phyloP scores from a whole-genome alignment of 352 stramenopile genomes.

The Pythium pyrilobum region DNA sequence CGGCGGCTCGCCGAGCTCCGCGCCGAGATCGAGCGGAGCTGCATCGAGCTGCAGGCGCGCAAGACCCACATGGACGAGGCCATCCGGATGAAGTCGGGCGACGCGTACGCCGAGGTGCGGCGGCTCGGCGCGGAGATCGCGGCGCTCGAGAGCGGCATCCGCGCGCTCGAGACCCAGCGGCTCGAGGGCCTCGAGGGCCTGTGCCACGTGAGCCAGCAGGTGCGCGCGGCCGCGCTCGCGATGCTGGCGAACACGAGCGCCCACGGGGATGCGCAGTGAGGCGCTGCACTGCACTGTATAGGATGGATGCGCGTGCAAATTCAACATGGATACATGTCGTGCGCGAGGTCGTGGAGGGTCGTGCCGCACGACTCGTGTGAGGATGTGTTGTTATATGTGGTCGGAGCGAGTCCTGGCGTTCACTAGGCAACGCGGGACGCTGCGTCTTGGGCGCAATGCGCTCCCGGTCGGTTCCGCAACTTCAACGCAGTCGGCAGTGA shows the following conservation, averaged over 20 bases:
- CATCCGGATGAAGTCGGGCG: slow-evolving; percentile 46
- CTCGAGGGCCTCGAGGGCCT: slow-evolving; percentile 41
- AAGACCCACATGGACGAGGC: slow-evolving; percentile 54
- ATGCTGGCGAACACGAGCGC: slow-evolving; percentile 17
- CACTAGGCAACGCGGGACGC: too few species aligned
- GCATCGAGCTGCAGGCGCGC: slow-evolving; percentile 24
- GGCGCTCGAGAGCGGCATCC: slow-evolving; percentile 30
- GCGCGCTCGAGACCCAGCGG: slow-evolving; percentile 38
- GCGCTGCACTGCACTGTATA: background rate
- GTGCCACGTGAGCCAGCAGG: slow-evolving; percentile 45
- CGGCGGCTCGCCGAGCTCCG: slow-evolving; percentile 40
- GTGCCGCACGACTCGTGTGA: too few species aligned
- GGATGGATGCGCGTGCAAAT: too few species aligned
- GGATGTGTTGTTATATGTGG: too few species aligned
- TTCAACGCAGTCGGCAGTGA: too few species aligned
- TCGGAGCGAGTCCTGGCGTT: too few species aligned
- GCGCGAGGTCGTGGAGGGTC: too few species aligned
- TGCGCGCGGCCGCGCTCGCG: slow-evolving; percentile 32
- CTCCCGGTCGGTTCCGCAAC: too few species aligned
- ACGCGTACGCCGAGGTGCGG: slow-evolving; percentile 44
- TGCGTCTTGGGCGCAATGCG: too few species aligned
- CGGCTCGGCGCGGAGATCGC: slow-evolving; percentile 46
- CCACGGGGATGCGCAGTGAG: background rate
- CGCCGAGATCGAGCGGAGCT: slow-evolving; percentile 31
- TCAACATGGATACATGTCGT: too few species aligned